These are phyloP conservation scores for Cyberlindnera xishuangbannaensis DNA, from an alignment of 805 yeast genomes.

Conservation along the genomic window DNA sequence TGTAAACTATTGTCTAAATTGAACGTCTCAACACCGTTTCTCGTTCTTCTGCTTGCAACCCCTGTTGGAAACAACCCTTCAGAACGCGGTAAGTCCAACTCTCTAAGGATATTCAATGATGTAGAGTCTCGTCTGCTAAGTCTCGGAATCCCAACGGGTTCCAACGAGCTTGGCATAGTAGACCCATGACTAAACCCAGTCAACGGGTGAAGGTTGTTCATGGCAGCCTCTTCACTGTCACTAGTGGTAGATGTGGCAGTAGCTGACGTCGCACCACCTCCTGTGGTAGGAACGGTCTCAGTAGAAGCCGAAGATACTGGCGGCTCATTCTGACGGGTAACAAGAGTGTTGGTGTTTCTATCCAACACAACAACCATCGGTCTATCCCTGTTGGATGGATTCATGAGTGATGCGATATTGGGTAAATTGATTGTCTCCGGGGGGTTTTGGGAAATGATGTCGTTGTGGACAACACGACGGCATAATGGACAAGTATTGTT, in stretches of 20 bases:
- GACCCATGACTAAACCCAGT: constrained; percentile 5
- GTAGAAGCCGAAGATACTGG: neutral
- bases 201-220: constrained; percentile 3
- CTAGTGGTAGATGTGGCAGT: neutral
- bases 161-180: neutral
- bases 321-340: constrained; percentile 2
- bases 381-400: constrained; percentile 12
- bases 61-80: constrained; percentile 18
- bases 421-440: constrained; percentile 21
- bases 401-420: constrained; percentile 11
- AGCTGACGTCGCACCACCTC: neutral
- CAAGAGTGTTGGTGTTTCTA: constrained; percentile 14
- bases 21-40: constrained; percentile 20
- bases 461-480: constrained; percentile 38
- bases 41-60: constrained; percentile 21
- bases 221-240: constrained; percentile 1
- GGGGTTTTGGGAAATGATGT: constrained; percentile 5
- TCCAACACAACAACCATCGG: constrained; percentile 18
- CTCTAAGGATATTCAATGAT: constrained; percentile 9
- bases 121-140: constrained; percentile 8
- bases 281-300: neutral
- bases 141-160: neutral
- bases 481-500: constrained; percentile 69
- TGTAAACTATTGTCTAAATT: constrained; percentile 7
- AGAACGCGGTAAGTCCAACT: constrained; percentile 3